Percentiles rank a stretch among this genome's conserved stretches.
phyloP scores from a whole-genome alignment of 2,329 filamentous ascomycete genomes.

The Fusarium poae region DNA sequence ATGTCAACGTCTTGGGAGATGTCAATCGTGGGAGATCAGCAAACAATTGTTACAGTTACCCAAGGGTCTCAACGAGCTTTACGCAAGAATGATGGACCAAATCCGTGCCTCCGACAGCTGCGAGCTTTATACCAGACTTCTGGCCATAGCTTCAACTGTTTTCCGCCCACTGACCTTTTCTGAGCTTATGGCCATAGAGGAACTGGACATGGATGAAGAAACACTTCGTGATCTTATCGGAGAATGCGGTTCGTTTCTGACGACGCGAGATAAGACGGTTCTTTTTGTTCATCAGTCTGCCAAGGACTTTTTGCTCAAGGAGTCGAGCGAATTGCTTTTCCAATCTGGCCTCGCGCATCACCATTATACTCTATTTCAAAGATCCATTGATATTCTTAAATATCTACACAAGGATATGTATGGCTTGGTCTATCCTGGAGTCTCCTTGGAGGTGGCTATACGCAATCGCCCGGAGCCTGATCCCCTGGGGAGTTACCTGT shows the following conservation, averaged over 20 bases:
- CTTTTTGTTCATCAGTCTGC: not conserved
- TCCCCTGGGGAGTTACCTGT: rapidly evolving
- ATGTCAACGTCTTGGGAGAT: not conserved
- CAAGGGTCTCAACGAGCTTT: rapidly evolving
- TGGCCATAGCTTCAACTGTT: not conserved
- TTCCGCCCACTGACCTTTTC: not conserved
- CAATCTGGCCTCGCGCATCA: rapidly evolving
- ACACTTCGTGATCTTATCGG: rapidly evolving
- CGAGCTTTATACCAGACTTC: rapidly evolving
- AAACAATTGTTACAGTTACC: not conserved
- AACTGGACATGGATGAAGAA: rapidly evolving
- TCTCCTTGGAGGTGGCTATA: rapidly evolving
- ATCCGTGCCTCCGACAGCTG: rapidly evolving
- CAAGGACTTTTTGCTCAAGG: not conserved
- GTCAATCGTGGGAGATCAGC: not conserved
- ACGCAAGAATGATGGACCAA: not conserved
- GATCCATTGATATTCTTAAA: not conserved
- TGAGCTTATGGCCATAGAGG: not conserved
- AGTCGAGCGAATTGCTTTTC: rapidly evolving
- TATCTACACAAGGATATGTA: not conserved
- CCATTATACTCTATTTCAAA: not conserved
- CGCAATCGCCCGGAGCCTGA: rapidly evolving
- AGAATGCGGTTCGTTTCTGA: not conserved
- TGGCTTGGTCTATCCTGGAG: not conserved
- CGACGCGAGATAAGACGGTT: rapidly evolving